Base-by-base conservation (phyloP, 805 yeast species). In the Isabelozyma pseudorhagii region DNA sequence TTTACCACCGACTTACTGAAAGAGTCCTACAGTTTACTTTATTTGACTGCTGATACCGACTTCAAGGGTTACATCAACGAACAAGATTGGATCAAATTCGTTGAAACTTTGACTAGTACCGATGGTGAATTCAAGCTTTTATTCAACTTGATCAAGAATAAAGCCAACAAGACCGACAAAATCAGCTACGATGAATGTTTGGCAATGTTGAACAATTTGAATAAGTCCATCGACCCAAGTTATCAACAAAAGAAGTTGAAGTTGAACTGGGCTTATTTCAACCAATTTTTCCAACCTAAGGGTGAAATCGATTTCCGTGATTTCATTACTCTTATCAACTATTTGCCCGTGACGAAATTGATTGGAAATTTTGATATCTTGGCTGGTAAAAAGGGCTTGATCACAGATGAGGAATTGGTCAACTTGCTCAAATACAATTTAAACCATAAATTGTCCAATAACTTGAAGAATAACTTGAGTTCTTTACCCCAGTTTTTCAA, bases 21-120 rank as follows among this genome's bases (percentile, higher is more conserved):
- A 46, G 66, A 64, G 42, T 56, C 75, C 5, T 72, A 63, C 47
- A 62, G 77, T 5, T 77, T 92, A 52, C 82, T 93, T 45, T 93
- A 87, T 63, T 74, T 87, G 49, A 83, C 90, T 27, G 89, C 96
- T 13, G 98, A 93, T 69, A 81, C 81, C 50, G 75, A 78, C 39
- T 74, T 77, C 49, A 81, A 82, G 55, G 97, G 97, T 7, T 83
- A 77, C 51, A 75, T 89, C 45, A 77, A 81, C 27, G 72, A 83
- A 45, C 65, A 73, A 25, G 97, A 93, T 63, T 93, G 96, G 87
- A 69, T 81, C 46, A 77, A 78, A 41, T 88, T 93, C 63, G 83
- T 87, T 58, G 75, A 78, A 52, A 76, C 75, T 34, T 67, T 80
- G 43, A 56, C 60, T 38, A 55, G 63, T 8, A 54, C 50, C 15